phyloP scores from a whole-genome alignment of 2,329 filamentous ascomycete genomes.

The Microcera coccophila region DNA sequence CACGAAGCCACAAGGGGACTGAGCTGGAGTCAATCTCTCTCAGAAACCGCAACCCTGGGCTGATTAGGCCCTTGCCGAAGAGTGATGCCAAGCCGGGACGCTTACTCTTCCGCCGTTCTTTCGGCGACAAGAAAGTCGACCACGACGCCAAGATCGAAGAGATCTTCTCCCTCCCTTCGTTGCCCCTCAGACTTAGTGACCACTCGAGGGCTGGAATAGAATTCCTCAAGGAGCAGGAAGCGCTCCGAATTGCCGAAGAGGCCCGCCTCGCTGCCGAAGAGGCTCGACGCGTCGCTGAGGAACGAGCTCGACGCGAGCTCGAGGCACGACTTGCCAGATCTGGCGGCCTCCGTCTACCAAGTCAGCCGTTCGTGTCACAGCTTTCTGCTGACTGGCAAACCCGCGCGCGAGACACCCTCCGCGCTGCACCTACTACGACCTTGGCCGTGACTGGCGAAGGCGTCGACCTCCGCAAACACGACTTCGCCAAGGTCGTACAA shows the following conservation, averaged over 20 bases:
- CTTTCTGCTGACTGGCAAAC: constrained; percentile 28
- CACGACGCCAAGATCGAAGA: constrained; percentile 22
- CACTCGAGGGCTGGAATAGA: constrained; percentile 25
- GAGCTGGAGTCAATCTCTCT: constrained; percentile 18
- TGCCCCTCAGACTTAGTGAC: constrained; percentile 28
- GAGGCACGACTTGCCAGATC: constrained; percentile 29
- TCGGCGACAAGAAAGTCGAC: constrained; percentile 6
- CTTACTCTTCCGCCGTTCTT: not conserved
- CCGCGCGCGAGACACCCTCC: constrained; percentile 30
- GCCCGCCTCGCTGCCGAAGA: constrained; percentile 25
- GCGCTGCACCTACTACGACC: constrained; percentile 30
- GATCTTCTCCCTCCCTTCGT: constrained; percentile 25
- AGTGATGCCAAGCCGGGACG: not conserved
- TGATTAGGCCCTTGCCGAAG: not conserved
- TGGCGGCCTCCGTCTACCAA: constrained; percentile 30
- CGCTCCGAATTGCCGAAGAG: constrained; percentile 24
- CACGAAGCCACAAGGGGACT: constrained; percentile 24
- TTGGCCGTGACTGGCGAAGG: constrained; percentile 48
- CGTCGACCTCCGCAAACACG: constrained; percentile 48
- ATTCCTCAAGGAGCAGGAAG: constrained; percentile 22
- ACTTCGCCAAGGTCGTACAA: constrained; percentile 60
- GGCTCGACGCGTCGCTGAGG: constrained; percentile 19
- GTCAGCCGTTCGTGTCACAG: constrained; percentile 24
- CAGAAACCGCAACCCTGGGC: not conserved
- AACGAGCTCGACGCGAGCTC: constrained; percentile 21